Evolutionary conservation across 768 basidiomycete species (phyloP).

Genomic region (Galerina marginata): DNA sequence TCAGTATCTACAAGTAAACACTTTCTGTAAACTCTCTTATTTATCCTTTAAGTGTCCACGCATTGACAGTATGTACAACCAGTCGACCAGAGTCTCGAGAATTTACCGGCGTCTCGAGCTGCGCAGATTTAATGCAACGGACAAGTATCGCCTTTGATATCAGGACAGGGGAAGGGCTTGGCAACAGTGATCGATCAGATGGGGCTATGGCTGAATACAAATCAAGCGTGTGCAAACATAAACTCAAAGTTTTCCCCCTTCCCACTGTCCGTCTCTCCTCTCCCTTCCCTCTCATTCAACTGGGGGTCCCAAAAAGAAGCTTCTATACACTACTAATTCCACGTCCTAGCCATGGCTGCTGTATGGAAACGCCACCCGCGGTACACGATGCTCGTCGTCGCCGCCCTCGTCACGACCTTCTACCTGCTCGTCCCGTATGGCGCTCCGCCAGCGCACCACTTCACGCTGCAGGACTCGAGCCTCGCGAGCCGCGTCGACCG

Average conservation of each 20-base stretch:
- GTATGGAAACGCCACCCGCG: slow-evolving; percentile 55
- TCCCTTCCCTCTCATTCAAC: slow-evolving; percentile 30
- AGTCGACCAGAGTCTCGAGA: too few relatives aligned
- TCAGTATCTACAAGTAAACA: too few relatives aligned
- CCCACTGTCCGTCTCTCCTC: not conserved
- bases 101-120: too few relatives aligned
- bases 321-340: not conserved
- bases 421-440: slow-evolving; percentile 50
- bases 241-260: not conserved
- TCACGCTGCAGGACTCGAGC: slow-evolving; percentile 34
- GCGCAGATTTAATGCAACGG: too few relatives aligned
- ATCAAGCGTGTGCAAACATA: too few relatives aligned
- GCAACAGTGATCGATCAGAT: too few relatives aligned
- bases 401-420: slow-evolving; percentile 48
- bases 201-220: too few relatives aligned
- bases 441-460: slow-evolving; percentile 15
- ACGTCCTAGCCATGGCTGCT: slow-evolving; percentile 26
- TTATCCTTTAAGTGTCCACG: too few relatives aligned
- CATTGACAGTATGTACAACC: too few relatives aligned
- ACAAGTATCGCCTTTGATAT: too few relatives aligned
- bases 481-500: slow-evolving; percentile 46
- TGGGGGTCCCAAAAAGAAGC: slow-evolving; percentile 12
- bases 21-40: too few relatives aligned
- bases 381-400: slow-evolving; percentile 49
- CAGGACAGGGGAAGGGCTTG: too few relatives aligned